These are phyloP conservation scores for Selaginella tamariscina DNA, from an alignment of 75 land plant genomes.

Conservation along the genomic window DNA sequence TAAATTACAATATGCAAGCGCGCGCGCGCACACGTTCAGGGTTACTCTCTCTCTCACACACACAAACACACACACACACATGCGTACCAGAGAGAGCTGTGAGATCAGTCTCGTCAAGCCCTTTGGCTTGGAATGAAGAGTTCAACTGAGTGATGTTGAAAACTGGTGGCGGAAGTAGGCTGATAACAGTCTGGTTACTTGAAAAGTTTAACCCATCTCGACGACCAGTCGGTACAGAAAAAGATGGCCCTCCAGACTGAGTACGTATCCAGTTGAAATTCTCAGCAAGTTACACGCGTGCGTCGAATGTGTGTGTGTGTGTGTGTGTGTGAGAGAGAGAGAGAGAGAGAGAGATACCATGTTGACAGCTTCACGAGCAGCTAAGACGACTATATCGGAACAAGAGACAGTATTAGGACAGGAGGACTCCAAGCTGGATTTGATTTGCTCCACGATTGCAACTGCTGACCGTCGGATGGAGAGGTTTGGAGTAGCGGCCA, in stretches of 20 bases:
- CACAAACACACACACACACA: too few species aligned
- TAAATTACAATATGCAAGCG: too few species aligned
- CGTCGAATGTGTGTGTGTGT: too few species aligned
- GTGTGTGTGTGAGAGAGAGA: too few species aligned
- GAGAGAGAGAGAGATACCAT: background rate
- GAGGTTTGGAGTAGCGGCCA: background rate
- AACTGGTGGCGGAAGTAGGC: background rate
- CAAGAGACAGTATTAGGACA: background rate
- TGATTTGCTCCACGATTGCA: background rate
- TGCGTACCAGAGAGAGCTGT: conserved; percentile 1
- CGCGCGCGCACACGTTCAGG: too few species aligned
- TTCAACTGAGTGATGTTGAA: background rate
- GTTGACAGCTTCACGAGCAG: background rate
- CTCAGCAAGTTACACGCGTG: too few species aligned
- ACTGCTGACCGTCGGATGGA: background rate
- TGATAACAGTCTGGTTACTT: background rate
- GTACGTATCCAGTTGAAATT: too few species aligned
- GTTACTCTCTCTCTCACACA: too few species aligned
- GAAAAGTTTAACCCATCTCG: background rate
- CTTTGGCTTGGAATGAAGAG: background rate
- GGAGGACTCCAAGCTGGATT: background rate
- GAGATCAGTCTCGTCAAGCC: background rate
- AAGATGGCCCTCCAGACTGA: conserved; percentile 2
- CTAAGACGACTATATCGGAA: background rate
- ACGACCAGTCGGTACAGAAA: conserved; percentile 1